Evolutionary conservation across 306 rosid species (phyloP).

Genomic region (Urtica urens): DNA sequence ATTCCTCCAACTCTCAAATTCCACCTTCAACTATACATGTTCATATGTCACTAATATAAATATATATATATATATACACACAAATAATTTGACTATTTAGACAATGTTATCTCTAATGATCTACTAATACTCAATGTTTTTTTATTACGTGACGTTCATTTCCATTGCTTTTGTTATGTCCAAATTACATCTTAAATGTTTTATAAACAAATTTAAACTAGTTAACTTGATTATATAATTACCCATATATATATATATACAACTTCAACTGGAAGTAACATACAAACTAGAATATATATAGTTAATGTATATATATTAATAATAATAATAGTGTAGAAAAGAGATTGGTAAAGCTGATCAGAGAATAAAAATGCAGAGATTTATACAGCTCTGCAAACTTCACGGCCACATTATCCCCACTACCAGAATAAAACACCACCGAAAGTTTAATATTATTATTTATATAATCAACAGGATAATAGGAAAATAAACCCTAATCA

Average conservation of each 20-base stretch:
- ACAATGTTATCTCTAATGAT: no score
- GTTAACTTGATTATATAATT: no score
- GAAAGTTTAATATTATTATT: neutral
- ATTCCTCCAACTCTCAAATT: no score
- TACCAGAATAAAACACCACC: neutral
- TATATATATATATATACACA: conserved; percentile 14
- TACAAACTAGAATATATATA: conserved; percentile 2
- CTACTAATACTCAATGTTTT: no score
- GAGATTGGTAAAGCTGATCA: conserved; percentile 29
- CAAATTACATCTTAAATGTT: no score
- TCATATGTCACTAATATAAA: no score
- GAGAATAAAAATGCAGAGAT: conserved; percentile 8
- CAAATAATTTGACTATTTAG: conserved; percentile 10
- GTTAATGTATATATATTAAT: neutral
- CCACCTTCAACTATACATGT: no score
- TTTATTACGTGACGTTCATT: no score
- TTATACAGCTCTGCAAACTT: conserved; percentile 21
- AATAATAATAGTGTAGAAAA: neutral
- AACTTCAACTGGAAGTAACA: conserved; percentile 24
- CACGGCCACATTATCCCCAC: conserved; percentile 6
- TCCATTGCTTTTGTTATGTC: no score
- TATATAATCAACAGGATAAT: neutral
- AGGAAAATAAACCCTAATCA: neutral
- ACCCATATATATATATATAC: conserved; percentile 15
- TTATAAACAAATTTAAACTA: no score